Evolutionary conservation across 2,329 filamentous ascomycete genomes (phyloP).

Genomic region (Calonectria montana): DNA sequence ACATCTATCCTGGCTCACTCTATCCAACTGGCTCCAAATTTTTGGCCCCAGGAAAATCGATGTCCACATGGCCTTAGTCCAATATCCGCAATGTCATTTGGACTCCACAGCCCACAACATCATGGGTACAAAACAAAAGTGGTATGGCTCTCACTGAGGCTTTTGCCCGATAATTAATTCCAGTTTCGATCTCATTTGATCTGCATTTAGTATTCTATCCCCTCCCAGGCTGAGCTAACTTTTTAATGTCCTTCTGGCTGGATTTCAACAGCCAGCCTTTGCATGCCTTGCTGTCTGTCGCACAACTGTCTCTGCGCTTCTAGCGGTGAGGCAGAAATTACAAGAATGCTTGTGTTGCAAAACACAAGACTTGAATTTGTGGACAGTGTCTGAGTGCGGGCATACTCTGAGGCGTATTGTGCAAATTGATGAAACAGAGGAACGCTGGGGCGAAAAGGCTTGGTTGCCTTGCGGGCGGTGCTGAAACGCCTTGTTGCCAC

Average conservation of each 20-base stretch:
- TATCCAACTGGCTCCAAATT: neutral
- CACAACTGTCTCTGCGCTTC: neutral
- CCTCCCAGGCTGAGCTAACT: neutral
- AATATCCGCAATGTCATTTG: neutral
- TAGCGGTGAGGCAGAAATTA: neutral
- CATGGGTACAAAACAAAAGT: neutral
- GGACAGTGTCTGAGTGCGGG: too few relatives aligned
- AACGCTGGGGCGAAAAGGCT: neutral
- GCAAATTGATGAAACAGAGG: neutral
- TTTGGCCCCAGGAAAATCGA: slow-evolving; percentile 2
- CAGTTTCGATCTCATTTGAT: neutral
- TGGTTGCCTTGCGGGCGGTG: neutral
- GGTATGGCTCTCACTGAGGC: neutral
- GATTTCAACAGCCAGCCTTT: neutral
- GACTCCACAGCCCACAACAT: neutral
- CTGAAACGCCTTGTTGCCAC: neutral
- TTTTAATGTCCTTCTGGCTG: neutral
- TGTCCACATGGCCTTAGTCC: neutral
- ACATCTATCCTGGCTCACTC: neutral
- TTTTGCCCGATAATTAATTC: neutral
- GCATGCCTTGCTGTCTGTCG: neutral
- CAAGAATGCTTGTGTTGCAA: neutral
- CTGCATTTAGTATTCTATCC: neutral
- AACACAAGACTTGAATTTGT: neutral
- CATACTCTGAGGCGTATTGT: too few relatives aligned